Conservation (phyloP, 208 protist species). For the Blechomonas ayalai region DNA sequence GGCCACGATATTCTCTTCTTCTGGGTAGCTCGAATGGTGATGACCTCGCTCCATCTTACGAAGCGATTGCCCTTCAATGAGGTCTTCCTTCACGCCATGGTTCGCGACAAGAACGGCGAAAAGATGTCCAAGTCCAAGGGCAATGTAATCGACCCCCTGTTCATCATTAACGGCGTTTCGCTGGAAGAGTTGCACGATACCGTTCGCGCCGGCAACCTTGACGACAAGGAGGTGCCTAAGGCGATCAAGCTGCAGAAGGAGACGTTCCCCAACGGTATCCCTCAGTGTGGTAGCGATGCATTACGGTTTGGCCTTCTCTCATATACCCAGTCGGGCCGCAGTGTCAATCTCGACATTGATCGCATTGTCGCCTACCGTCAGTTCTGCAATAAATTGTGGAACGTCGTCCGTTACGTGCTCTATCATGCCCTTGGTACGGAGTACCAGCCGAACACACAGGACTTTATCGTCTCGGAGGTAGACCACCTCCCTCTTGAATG, state of each 20-base stretch:
- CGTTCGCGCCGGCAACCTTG: slow-evolving; percentile 92
- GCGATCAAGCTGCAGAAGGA: slow-evolving; percentile 89
- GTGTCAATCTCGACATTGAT: slow-evolving; percentile 98
- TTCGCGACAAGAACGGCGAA: slow-evolving; percentile 98
- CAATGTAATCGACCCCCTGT: slow-evolving; percentile 99
- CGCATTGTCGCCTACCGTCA: slow-evolving; percentile 95
- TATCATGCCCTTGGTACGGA: slow-evolving; percentile 80
- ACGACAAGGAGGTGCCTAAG: slow-evolving; percentile 88
- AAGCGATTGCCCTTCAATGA: slow-evolving; percentile 95
- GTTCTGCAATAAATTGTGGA: slow-evolving; percentile 99
- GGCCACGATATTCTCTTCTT: slow-evolving; percentile 99
- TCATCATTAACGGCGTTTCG: slow-evolving; percentile 97
- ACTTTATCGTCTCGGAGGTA: slow-evolving; percentile 27
- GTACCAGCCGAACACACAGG: slow-evolving; percentile 51
- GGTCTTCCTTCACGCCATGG: slow-evolving; percentile 98
- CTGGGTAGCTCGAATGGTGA: slow-evolving; percentile 99
- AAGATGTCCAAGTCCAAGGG: slow-evolving; percentile 99
- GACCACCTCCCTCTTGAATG: slow-evolving; percentile 82
- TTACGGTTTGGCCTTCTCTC: slow-evolving; percentile 98
- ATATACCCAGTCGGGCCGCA: slow-evolving; percentile 92
- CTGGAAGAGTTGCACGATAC: slow-evolving; percentile 92
- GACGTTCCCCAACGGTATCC: slow-evolving; percentile 95
- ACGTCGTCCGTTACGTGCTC: slow-evolving; percentile 95
- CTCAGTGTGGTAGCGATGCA: slow-evolving; percentile 98
- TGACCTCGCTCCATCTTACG: slow-evolving; percentile 97